Conservation (phyloP, 192 early-diverging fungal genomes). For the Paraglomus brasilianum region DNA sequence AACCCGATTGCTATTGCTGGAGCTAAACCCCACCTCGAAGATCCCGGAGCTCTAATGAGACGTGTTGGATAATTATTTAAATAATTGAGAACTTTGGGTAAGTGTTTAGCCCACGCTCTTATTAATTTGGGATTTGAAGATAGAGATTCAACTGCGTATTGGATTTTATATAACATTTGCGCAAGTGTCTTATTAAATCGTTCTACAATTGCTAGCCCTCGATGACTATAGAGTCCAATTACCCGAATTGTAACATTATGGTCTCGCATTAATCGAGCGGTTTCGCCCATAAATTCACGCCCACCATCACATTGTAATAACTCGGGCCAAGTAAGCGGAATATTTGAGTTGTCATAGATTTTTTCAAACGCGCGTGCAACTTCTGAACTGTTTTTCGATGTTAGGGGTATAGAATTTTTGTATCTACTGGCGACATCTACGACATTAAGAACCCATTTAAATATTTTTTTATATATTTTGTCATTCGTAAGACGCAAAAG, state of each 20-base stretch:
- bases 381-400: slow-evolving; percentile 2
- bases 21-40: not conserved
- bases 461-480: not conserved
- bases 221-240: not conserved
- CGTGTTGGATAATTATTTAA: slow-evolving; percentile 9
- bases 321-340: not conserved
- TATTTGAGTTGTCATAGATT: not conserved
- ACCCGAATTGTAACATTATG: slow-evolving; percentile 6
- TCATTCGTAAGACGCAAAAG: not conserved
- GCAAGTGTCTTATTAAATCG: not conserved
- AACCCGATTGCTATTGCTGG: not conserved
- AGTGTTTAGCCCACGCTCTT: slow-evolving; percentile 2
- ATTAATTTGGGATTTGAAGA: not conserved
- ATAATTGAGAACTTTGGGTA: slow-evolving; percentile 4
- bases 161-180: slow-evolving; percentile 6
- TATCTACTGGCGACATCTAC: not conserved
- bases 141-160: slow-evolving; percentile 7
- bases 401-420: not conserved
- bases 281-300: not conserved
- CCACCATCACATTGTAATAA: slow-evolving; percentile 15
- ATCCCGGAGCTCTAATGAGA: slow-evolving; percentile 3
- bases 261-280: not conserved
- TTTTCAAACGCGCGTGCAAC: not conserved
- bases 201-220: not conserved
- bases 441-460: not conserved